Conservation (phyloP, 495 filamentous ascomycete genomes). For the Neurospora tetraspora region DNA sequence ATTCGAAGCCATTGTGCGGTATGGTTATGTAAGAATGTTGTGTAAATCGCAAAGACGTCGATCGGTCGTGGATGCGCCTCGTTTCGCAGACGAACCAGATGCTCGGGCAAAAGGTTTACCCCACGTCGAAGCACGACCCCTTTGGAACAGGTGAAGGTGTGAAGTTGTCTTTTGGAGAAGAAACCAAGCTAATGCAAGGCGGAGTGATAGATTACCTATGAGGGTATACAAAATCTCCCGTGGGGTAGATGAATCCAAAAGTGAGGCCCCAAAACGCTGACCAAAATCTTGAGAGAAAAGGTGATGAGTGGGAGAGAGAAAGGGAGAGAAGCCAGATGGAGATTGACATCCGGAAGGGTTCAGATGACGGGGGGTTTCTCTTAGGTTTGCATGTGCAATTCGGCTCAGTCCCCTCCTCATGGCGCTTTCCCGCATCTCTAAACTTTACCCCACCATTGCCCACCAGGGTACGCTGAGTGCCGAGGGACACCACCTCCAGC, state of each 20-base stretch:
- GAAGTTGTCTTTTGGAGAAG: neutral
- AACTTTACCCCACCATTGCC: neutral
- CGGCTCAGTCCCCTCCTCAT: neutral
- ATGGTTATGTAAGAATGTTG: neutral
- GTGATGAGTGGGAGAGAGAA: neutral
- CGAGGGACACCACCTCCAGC: neutral
- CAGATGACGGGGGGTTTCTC: neutral
- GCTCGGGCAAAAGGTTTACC: neutral
- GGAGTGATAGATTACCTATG: neutral
- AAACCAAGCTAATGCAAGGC: neutral
- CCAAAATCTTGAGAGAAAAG: neutral
- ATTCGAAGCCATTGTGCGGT: conserved; percentile 10
- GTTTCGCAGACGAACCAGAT: neutral
- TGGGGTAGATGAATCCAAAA: neutral
- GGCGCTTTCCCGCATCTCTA: neutral
- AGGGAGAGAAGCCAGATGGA: neutral
- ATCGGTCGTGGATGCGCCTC: neutral
- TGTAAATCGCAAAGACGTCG: neutral
- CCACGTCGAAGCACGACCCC: neutral
- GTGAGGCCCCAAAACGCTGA: neutral
- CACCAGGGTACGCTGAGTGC: neutral
- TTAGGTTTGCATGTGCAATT: neutral
- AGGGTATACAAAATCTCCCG: neutral
- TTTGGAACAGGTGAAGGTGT: neutral
- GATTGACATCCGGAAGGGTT: neutral